Percentiles rank a stretch among this genome's conserved stretches.
Evolutionary conservation across 2,329 filamentous ascomycete genomes (phyloP).

Genomic region (Pezizomycotina sp.): DNA sequence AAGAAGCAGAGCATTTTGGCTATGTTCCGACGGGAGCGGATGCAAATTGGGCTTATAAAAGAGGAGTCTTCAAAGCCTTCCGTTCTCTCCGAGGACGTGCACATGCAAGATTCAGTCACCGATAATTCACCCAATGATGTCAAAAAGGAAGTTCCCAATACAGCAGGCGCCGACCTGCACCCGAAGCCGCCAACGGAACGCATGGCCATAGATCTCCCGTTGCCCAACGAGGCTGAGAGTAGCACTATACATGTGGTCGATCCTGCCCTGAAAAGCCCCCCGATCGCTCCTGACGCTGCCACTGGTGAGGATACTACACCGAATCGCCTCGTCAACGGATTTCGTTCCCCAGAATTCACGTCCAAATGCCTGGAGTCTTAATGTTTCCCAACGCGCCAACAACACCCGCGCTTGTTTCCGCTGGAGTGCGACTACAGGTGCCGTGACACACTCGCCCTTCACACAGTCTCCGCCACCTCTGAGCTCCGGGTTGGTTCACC

Average conservation of each 20-base stretch:
- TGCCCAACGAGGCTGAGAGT: conserved; percentile 5
- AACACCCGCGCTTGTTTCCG: conserved; percentile 4
- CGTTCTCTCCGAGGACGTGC: no score
- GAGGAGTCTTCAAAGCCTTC: no score
- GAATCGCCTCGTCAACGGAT: conserved; percentile 11
- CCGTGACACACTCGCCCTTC: neutral
- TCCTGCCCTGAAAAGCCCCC: conserved; percentile 5
- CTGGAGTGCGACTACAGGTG: conserved; percentile 1
- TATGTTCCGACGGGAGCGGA: no score
- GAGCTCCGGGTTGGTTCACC: conserved; percentile 4
- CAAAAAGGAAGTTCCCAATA: conserved; percentile 19
- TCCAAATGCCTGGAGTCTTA: conserved; percentile 15
- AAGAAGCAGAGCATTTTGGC: conserved; percentile 16
- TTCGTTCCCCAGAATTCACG: conserved; percentile 15
- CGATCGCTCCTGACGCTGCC: conserved; percentile 6
- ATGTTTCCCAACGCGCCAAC: conserved; percentile 2
- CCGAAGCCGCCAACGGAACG: conserved; percentile 8
- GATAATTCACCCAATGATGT: conserved; percentile 8
- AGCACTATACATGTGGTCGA: conserved; percentile 4
- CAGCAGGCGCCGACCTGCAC: conserved; percentile 3
- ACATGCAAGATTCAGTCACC: conserved; percentile 18
- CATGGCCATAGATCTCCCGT: conserved; percentile 7
- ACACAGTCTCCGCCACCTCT: conserved; percentile 4
- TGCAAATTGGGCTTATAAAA: conserved; percentile 20
- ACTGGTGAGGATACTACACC: conserved; percentile 4